Base-by-base conservation (phyloP, 2,329 filamentous ascomycete species). In the Paecilomyces variotii region DNA sequence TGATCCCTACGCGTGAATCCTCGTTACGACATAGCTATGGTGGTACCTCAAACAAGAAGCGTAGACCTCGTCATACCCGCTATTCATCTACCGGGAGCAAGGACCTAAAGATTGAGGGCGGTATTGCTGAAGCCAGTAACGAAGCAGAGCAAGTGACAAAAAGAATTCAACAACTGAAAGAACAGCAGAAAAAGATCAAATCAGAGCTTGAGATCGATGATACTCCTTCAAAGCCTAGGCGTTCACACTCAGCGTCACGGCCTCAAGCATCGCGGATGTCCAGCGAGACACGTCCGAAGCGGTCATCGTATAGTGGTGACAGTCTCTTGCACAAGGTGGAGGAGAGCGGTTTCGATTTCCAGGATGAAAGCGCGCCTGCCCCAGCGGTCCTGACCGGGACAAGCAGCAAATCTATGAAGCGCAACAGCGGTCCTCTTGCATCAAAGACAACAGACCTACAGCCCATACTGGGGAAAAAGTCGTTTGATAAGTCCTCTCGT, bases 1-100 rank as follows among this genome's bases (percentile, higher is more conserved):
- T 80, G 6, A 89, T 91, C 57, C 88, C 88, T 0, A 72, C 79
- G 6, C 82, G 87, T 58, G 87, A 89, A 57, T 91, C 87, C 0
- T 90, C 87, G 39, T 74, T 89, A 35, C 78, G 83, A 55, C 88
- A 77, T 64, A 75, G 70, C 57, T 70, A 83, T 65, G 79, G 82
- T 0, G 79, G 79, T 7, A 73, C 77, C 24, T 79, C 78, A 51
- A 77, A 75, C 9, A 85, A 81, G 71, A 79, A 84, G 57, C 79
- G 81, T 1, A 78, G 80, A 57, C 77, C 71, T 59, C 74, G 75
- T 32, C 75, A 78, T 54, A 76, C 70, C 59, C 68, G 73, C 55
- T 73, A 72, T 60, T 64, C 70, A 14, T 76, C 70, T 7, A 71
- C 67, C 34, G 70, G 70, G 53, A 72, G 72, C 60, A 75, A 68